Evolutionary conservation across 2,329 filamentous ascomycete species (phyloP), one percentile per base, ranked within the genome.

Genomic region (Talaromyces piceae): DNA sequence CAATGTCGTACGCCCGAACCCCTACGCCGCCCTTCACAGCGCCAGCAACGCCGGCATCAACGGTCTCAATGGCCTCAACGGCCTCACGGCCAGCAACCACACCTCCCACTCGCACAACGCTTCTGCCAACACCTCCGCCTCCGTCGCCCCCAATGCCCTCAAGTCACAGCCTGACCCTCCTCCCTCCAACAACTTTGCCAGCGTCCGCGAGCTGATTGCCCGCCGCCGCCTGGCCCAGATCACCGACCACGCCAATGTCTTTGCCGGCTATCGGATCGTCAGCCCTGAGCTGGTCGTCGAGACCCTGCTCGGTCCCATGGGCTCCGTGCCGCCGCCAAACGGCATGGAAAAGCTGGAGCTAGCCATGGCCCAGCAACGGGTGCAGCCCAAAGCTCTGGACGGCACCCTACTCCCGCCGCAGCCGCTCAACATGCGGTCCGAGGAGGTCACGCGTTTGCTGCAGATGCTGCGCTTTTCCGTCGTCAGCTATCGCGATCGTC

Each of bases 381-480:
- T 72, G 45, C 67, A 70, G 52, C 22, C 67, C 12, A 61, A 66
- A 51, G 65, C 68, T 22, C 56, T 61, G 23, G 68, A 72, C 57
- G 68, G 68, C 45, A 65, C 67, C 45, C 52, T 69, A 48, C 57
- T 70, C 23, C 63, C 67, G 12, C 59, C 63, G 49, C 69, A 70
- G 50, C 67, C 67, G 27, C 61, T 73, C 45, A 70, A 73, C 54
- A 72, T 72, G 68, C 61, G 68, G 26, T 69, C 68, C 26, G 68
- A 71, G 46, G 70, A 73, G 59, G 69, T 72, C 54, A 69, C 64
- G 26, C 67, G 68, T 31, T 54, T 72, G 37, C 59, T 72, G 41
- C 64, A 69, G 47, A 72, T 72, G 70, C 66, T 72, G 18, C 69
- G 70, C 25, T 72, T 72, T 57, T 71, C 69, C 8, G 57, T 72